Base-by-base conservation (phyloP, 805 yeast genomes). In the Sungouiozyma ichnusensis region DNA sequence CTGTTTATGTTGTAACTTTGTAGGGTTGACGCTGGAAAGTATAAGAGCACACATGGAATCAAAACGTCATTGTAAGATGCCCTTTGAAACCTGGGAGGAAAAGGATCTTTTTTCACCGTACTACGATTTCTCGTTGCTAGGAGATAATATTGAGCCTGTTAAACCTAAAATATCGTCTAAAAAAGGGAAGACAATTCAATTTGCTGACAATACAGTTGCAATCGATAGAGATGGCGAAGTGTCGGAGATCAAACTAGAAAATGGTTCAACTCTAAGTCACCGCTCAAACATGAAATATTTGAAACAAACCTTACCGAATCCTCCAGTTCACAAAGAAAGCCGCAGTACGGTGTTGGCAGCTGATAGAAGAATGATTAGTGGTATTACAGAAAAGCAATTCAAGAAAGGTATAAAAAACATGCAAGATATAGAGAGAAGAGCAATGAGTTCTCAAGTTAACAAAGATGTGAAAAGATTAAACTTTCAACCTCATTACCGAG, bases 31-130 rank as follows among this genome's bases (percentile, higher is more conserved):
- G 41, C 57, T 90, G 24, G 94, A 85, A 54, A 83, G 95, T 46
- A 87, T 85, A 9, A 79, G 95, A 51, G 92, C 85, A 35, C 99
- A 92, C 62, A 81, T 86, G 83, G 53, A 70, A 3, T 73, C 82
- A 7, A 92, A 92, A 62, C 77, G 86, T 44, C 99, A 92, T 62
- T 82, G 90, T 66, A 75, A 77, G 55, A 72, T 92, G 46, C 97
- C 97, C 1, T 92, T 83, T 62, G 97, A 92, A 53, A 63, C 77
- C 0, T 81, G 77, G 41, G 81, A 80, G 44, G 94, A 92, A 54
- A 78, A 79, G 55, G 72, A 78, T 38, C 82, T 80, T 54, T 71
- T 90, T 36, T 74, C 87, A 0, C 81, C 77, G 34, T 92, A 81
- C 56, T 92, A 92, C 58, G 96, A 90, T 58, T 88, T 85, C 64